phyloP scores from a whole-genome alignment of 2,329 filamentous ascomycete species.

The Aureobasidium zeae region DNA sequence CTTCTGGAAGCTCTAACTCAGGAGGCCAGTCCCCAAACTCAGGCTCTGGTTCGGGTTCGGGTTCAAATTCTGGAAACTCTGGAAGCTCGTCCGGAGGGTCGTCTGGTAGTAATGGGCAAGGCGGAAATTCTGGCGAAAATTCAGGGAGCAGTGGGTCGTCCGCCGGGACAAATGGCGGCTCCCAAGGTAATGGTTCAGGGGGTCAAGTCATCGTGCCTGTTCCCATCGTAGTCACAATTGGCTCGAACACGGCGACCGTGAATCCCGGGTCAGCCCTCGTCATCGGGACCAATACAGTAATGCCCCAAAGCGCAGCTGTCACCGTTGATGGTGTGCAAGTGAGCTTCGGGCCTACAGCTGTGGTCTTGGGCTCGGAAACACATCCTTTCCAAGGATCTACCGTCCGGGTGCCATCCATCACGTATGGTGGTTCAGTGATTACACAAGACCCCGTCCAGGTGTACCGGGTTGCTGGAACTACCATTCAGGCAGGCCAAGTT shows the following conservation, averaged over 20 bases:
- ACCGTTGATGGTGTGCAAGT: slow-evolving; percentile 26
- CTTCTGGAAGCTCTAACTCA: background rate
- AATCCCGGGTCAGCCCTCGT: slow-evolving; percentile 27
- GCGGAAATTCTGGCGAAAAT: background rate
- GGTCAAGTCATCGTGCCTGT: slow-evolving; percentile 2
- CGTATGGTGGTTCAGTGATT: slow-evolving; percentile 10
- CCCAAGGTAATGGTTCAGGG: background rate
- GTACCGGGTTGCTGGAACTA: slow-evolving; percentile 25
- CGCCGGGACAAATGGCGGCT: background rate
- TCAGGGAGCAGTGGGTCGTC: slow-evolving; percentile 14
- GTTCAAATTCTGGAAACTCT: background rate
- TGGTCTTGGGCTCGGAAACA: slow-evolving; percentile 15
- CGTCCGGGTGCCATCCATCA: slow-evolving; percentile 3
- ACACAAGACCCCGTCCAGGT: slow-evolving; percentile 21
- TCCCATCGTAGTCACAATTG: slow-evolving; percentile 8
- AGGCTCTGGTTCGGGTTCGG: background rate
- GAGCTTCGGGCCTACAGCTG: slow-evolving; percentile 22
- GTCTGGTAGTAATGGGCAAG: background rate
- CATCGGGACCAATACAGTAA: slow-evolving; percentile 28
- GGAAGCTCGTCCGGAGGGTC: slow-evolving; percentile 1
- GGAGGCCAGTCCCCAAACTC: background rate
- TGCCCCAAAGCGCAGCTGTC: slow-evolving; percentile 26
- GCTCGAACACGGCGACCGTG: slow-evolving; percentile 20
- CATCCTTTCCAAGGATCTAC: slow-evolving; percentile 10
- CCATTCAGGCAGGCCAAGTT: slow-evolving; percentile 22